These are phyloP conservation scores for Actinomortierella ambigua DNA, from an alignment of 371 early-diverging fungal species.

Conservation along the genomic window DNA sequence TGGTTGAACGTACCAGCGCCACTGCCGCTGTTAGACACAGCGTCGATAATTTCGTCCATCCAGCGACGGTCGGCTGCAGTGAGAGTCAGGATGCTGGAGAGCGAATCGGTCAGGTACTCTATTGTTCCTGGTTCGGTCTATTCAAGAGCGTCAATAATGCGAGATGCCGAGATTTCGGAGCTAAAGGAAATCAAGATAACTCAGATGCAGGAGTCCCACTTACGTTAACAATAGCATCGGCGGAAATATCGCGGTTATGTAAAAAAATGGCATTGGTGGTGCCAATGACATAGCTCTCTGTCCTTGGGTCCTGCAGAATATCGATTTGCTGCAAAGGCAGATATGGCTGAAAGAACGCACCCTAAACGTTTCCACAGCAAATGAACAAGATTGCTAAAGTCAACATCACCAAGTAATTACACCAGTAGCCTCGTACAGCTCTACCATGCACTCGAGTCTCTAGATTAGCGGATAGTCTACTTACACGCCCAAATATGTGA, in stretches of 20 bases:
- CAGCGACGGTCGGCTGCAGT: conserved; percentile 67
- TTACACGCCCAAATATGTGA: conserved; percentile 72
- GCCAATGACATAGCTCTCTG: conserved; percentile 75
- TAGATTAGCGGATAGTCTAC: conserved; percentile 1
- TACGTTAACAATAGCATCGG: conserved; percentile 81
- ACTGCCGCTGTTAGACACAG: conserved; percentile 50
- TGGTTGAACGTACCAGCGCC: conserved; percentile 15
- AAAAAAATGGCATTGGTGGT: conserved; percentile 83
- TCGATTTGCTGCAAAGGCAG: conserved; percentile 87
- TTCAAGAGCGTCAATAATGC: neutral
- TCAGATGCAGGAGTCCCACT: conserved; percentile 8
- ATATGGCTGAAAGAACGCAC: conserved; percentile 84
- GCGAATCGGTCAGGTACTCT: conserved; percentile 67
- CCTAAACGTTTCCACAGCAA: conserved; percentile 48
- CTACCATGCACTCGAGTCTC: no score
- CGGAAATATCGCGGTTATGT: conserved; percentile 71
- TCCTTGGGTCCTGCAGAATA: conserved; percentile 67
- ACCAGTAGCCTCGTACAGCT: no score
- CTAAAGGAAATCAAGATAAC: neutral
- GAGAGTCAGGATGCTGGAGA: conserved; percentile 53
- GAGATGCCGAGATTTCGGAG: neutral
- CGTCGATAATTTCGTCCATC: conserved; percentile 67
- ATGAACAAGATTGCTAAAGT: neutral
- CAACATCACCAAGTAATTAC: neutral
- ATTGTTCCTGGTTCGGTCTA: conserved; percentile 76